phyloP scores from a whole-genome alignment of 1,284 basidiomycete genomes.

The Cutaneotrichosporon sp. region DNA sequence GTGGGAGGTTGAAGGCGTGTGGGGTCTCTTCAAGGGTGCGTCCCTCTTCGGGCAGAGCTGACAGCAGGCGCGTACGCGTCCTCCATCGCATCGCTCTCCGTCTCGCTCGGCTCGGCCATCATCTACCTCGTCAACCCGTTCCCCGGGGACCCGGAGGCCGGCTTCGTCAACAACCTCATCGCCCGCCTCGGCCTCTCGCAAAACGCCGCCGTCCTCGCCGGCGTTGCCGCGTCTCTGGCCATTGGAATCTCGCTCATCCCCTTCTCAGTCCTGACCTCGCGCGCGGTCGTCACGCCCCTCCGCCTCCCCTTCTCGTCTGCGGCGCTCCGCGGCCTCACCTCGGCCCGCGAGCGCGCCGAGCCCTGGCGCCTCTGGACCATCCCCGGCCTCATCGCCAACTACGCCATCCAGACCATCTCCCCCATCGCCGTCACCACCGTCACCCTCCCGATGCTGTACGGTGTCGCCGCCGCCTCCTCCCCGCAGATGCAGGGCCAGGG shows the following conservation, averaged over 20 bases:
- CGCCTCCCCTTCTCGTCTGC: not conserved
- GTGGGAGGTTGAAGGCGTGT: conserved; percentile 74
- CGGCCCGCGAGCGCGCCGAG: not conserved
- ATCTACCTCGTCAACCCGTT: not conserved
- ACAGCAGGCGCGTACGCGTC: not conserved
- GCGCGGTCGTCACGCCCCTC: conserved; percentile 2
- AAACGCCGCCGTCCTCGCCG: not conserved
- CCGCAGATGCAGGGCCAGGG: not conserved
- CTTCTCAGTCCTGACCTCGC: not conserved
- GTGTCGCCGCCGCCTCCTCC: not conserved
- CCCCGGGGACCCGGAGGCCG: not conserved
- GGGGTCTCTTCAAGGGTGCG: conserved; percentile 82
- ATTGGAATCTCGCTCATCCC: not conserved
- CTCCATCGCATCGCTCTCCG: not conserved
- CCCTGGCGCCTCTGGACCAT: not conserved
- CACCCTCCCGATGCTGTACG: not conserved
- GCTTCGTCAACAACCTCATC: not conserved
- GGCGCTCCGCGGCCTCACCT: not conserved
- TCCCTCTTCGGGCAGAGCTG: not conserved
- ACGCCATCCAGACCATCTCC: not conserved
- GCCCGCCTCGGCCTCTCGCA: not conserved
- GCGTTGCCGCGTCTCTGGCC: not conserved
- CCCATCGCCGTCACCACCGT: not conserved
- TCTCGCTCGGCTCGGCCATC: not conserved
- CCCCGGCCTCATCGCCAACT: not conserved